Base-by-base conservation (phyloP, 257 asterid species). In the Agastache rugosa region DNA sequence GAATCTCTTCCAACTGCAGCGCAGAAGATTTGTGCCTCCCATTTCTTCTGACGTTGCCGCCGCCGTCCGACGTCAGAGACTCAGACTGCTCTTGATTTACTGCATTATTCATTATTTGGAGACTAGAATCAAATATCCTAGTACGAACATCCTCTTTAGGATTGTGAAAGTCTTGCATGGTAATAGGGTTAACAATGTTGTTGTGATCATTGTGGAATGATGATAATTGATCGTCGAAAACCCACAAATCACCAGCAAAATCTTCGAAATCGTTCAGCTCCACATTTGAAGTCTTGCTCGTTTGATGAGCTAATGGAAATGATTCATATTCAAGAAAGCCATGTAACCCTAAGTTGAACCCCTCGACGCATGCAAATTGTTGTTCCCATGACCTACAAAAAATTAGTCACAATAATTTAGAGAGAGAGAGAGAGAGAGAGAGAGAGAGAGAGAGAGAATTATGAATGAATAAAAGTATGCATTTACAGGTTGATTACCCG, bases 1-100 rank as follows among this genome's bases (percentile, higher is more conserved):
- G 90, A 17, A 93, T 89, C 65, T 93, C 93, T 2, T 87, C 94
- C 74, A 89, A 63, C 39, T 81, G 81, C 19, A 93, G 76, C 0
- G 78, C 47, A 0, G 80, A 79, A 0, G 88, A 80, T 67, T 82
- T 83, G 67, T 77, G 45, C 82, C 83, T 86, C 60, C 75, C 87
- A 3, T 16, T 77, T 29, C 75, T 72, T 20, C 34, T 68, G 0
- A 14, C 54, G 0, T 4, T 1, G 37, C 11, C 20, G 0, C 23
- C 71, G 0, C 1, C 19, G 10, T 22, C 27, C 23, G 42, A 31
- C 23, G 12, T 15, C 1, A 69, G 41, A 2, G 17, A 31, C 20
- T 34, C 34, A 2, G 17, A 31, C 20, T 34, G 48, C 6, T 23
- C 47, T 19, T 45, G 62, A 42, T 27, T 50, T 0, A 20, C 50